Evolutionary conservation across 192 early-diverging fungal genomes (phyloP).

Genomic region (Obelidium mucronatum): DNA sequence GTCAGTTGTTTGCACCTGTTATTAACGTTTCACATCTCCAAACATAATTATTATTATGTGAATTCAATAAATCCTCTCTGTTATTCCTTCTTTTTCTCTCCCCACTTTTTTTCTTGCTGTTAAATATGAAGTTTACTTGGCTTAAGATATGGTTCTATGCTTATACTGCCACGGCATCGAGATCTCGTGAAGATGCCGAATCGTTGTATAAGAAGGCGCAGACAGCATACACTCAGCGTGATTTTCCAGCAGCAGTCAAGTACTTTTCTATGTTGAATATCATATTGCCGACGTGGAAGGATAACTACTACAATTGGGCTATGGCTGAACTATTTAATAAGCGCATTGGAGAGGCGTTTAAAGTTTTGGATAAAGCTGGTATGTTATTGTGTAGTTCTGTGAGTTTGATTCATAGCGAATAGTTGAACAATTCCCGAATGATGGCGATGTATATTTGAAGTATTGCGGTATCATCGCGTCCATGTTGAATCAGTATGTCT

Average conservation of each 20-base stretch:
- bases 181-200: conserved; percentile 9
- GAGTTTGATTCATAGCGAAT: not conserved
- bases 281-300: conserved; percentile 18
- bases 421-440: conserved; percentile 11
- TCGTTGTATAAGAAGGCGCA: not conserved
- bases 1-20: too few relatives aligned
- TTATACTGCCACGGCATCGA: too few relatives aligned
- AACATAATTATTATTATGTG: too few relatives aligned
- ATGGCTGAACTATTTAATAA: not conserved
- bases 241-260: not conserved
- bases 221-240: conserved; percentile 5
- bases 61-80: too few relatives aligned
- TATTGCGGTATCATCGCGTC: conserved; percentile 16
- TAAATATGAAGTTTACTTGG: too few relatives aligned
- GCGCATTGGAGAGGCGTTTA: conserved; percentile 12
- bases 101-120: too few relatives aligned
- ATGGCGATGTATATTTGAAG: conserved; percentile 9
- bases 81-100: too few relatives aligned
- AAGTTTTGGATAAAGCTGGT: conserved; percentile 22
- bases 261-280: not conserved
- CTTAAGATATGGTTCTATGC: too few relatives aligned
- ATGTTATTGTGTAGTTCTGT: not conserved
- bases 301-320: conserved; percentile 25
- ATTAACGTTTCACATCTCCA: too few relatives aligned
- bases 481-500: conserved; percentile 10